Evolutionary conservation across 2,329 filamentous ascomycete species (phyloP), one percentile per base, ranked within the genome.

Genomic region (Stagonosporopsis rhizophila): DNA sequence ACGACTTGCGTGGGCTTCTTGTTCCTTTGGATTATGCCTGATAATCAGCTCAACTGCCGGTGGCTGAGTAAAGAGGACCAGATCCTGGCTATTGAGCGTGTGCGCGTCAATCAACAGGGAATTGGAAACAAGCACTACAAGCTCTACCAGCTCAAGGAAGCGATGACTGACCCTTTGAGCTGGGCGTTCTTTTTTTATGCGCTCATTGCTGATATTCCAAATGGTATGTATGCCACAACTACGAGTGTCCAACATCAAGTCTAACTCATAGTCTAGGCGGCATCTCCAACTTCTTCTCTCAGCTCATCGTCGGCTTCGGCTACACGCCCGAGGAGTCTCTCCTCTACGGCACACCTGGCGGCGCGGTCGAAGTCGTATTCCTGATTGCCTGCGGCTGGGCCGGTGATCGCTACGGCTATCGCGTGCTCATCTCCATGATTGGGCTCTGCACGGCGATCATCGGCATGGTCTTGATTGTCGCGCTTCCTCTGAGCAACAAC

Each of bases 31-130:
- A 65, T 75, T 5, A 73, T 82, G n/a, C 85, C 85, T 0, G 85
- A 87, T 64, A 87, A 80, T 60, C 85, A 87, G 60, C 71, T 87
- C 42, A 87, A 87, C 47, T 83, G 83, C 15, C 78, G 82, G 2
- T 87, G 83, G 81, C 65, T 95, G 23, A 88, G 79, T 7, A 83
- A 88, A 48, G 81, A 85, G 41, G 90, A 94, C 62, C 85, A 86
- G 12, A 71, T 86, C 0, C 80, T 91, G 38, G 89, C 88, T 0
- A 79, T 92, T 23, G 90, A 91, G 60, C 82, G 90, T 0, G 85
- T 94, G 6, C 82, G 89, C 0, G 81, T 86, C 20, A 94, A 94
- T 65, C 86, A 91, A 70, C 90, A 90, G 57, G 90, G 90, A 0
- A 87, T 90, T 15, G 88, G 87, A 1, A 89, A 86, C 58, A 86